Percentiles rank a stretch among this genome's conserved stretches.
phyloP scores from a whole-genome alignment of 2,329 filamentous ascomycete species.

The Podosphaera leucotricha region DNA sequence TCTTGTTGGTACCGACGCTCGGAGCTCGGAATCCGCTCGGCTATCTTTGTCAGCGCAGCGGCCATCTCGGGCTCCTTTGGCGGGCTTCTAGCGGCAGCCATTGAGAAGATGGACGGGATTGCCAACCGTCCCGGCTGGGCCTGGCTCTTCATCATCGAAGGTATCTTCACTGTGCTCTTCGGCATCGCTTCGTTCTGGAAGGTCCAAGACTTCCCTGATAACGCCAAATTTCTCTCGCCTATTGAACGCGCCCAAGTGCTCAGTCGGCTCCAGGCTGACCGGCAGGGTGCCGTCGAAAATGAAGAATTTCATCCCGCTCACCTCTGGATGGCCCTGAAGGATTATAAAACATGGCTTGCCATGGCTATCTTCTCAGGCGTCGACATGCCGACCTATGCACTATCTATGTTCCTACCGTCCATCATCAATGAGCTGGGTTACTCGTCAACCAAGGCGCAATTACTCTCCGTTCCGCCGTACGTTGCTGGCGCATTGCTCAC shows the following conservation, averaged over 20 bases:
- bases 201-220: constrained; percentile 62
- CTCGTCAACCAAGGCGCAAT: constrained; percentile 37
- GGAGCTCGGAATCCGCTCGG: constrained; percentile 59
- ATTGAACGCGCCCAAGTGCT: constrained; percentile 49
- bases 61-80: constrained; percentile 59
- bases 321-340: constrained; percentile 46
- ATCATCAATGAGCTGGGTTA: constrained; percentile 41
- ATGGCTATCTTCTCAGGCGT: constrained; percentile 60
- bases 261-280: constrained; percentile 43
- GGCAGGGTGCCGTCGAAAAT: constrained; percentile 50
- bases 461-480: constrained; percentile 56
- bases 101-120: constrained; percentile 43
- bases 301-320: constrained; percentile 54
- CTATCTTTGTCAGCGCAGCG: constrained; percentile 66
- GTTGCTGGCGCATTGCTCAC: constrained; percentile 47
- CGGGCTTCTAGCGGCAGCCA: constrained; percentile 48
- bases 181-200: constrained; percentile 50
- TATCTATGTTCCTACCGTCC: constrained; percentile 55
- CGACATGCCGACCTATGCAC: constrained; percentile 49
- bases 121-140: constrained; percentile 32
- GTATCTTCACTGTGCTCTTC: constrained; percentile 43
- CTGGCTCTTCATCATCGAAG: constrained; percentile 49
- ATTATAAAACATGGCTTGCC: constrained; percentile 65
- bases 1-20: constrained; percentile 64
- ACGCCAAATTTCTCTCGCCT: constrained; percentile 47